Base-by-base conservation (phyloP, 345 rosid species). In the Melastoma malabathricum region DNA sequence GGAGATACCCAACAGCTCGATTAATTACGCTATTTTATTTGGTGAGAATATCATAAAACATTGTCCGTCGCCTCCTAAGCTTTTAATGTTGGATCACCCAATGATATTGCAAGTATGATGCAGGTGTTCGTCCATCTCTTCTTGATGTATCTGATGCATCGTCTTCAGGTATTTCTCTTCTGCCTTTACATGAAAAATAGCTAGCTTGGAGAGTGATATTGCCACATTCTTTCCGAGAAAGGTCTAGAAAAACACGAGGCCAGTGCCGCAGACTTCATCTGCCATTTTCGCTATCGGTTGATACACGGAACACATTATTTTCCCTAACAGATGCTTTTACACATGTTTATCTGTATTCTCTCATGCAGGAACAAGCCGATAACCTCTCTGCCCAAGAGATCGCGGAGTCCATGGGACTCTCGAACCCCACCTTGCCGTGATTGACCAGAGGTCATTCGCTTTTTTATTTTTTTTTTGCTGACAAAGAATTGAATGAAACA, bases 111-210 rank as follows among this genome's bases (percentile, higher is more conserved):
- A 2, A n/a, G 16, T 10, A 16, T 51, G 55, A 15, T 68, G 68
- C 92, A 88, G 97, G 84, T 93, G 18, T 93, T 88, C 64, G 99
- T 88, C 44, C 97, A 88, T 60, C 86, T 88, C 58, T 93, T 93
- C 80, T 68, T 88, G 80, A 93, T 93, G 99, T 93, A 83, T 68
- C 74, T 93, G 66, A 25, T 93, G 76, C 99, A 93, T 69, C 84
- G 71, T 62, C 99, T 93, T 69, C 97, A 93, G 90, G 99, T 93
- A 75, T 7, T 56, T 10, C 46, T 56, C 20, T 43, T 20, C 43
- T 14, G 14, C 44, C 41, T 19, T 57, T 48, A 6, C n/a, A 47
- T 39, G 20, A 3, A 22, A 5, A 41, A 16, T 41, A 17, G 9
- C 2, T 10, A 27, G 10, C 39, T 3, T 8, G 43, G 18, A 10